These are phyloP conservation scores for Lipomyces yamanashiensis DNA, from an alignment of 805 yeast species.

Conservation along the genomic window DNA sequence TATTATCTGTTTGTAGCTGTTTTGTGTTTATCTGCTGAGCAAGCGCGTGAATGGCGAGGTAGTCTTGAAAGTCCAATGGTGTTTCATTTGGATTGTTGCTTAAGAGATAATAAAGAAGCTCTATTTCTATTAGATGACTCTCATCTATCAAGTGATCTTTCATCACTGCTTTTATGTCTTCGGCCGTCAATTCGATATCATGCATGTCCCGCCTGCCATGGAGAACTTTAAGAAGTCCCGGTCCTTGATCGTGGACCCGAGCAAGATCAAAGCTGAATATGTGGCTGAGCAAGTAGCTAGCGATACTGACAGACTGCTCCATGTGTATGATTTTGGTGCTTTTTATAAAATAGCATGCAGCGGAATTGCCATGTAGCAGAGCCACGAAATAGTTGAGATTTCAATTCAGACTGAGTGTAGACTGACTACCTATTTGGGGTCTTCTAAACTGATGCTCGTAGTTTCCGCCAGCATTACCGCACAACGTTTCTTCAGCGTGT, in stretches of 20 bases:
- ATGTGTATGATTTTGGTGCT: not conserved
- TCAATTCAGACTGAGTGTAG: too few species aligned
- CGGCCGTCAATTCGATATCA: not conserved
- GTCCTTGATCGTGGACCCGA: not conserved
- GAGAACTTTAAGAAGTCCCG: not conserved
- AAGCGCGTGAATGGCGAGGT: constrained; percentile 1
- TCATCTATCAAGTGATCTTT: not conserved
- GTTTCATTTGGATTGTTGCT: not conserved
- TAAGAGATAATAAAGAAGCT: constrained; percentile 1
- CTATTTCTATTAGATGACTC: not conserved
- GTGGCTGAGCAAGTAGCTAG: constrained; percentile 8
- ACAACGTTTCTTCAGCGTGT: too few species aligned
- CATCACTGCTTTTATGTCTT: not conserved
- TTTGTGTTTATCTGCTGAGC: not conserved
- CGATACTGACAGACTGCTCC: not conserved
- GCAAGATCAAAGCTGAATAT: not conserved
- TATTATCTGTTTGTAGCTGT: not conserved
- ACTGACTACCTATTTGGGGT: too few species aligned
- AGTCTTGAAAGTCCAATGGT: not conserved
- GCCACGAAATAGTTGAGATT: too few species aligned
- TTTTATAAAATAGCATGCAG: too few species aligned
- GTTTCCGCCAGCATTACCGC: too few species aligned
- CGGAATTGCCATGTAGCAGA: too few species aligned
- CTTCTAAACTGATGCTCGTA: too few species aligned
- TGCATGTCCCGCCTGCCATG: not conserved